Evolutionary conservation across 805 yeast species (phyloP).

Genomic region (Scheffersomyces coipomensis): DNA sequence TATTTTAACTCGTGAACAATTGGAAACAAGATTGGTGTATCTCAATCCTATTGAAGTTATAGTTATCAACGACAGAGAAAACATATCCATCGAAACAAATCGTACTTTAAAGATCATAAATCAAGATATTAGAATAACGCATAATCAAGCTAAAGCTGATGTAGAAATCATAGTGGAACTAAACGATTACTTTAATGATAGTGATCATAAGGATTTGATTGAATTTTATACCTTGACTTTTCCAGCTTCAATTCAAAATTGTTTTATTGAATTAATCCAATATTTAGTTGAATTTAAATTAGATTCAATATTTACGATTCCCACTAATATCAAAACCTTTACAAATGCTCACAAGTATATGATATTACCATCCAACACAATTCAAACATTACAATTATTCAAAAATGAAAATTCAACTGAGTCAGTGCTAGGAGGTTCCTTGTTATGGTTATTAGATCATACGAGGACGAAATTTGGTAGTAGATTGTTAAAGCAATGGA

Average conservation of each 20-base stretch:
- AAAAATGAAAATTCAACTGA: conserved; percentile 63
- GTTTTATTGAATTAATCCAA: conserved; percentile 45
- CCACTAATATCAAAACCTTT: conserved; percentile 54
- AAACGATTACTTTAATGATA: conserved; percentile 21
- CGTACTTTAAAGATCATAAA: conserved; percentile 6
- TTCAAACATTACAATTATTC: conserved; percentile 75
- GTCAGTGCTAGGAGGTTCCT: conserved; percentile 57
- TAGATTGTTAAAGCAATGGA: conserved; percentile 68
- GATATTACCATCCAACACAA: conserved; percentile 61
- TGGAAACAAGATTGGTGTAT: conserved; percentile 74
- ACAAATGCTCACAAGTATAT: conserved; percentile 46
- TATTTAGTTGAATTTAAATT: conserved; percentile 67
- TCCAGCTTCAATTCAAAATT: conserved; percentile 21
- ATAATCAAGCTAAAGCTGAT: conserved; percentile 1
- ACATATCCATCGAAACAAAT: conserved; percentile 18
- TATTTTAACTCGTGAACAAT: conserved; percentile 49
- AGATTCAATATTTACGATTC: conserved; percentile 51
- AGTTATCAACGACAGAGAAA: conserved; percentile 31
- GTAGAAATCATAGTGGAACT: conserved; percentile 9
- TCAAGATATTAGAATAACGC: conserved; percentile 9
- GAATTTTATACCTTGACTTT: conserved; percentile 24
- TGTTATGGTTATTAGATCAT: conserved; percentile 78
- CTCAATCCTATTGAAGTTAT: conserved; percentile 77
- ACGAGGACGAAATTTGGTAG: conserved; percentile 78
- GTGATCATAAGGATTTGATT: conserved; percentile 16